phyloP scores from a whole-genome alignment of 371 early-diverging fungal genomes.

The Paraphysoderma sedebokerense region DNA sequence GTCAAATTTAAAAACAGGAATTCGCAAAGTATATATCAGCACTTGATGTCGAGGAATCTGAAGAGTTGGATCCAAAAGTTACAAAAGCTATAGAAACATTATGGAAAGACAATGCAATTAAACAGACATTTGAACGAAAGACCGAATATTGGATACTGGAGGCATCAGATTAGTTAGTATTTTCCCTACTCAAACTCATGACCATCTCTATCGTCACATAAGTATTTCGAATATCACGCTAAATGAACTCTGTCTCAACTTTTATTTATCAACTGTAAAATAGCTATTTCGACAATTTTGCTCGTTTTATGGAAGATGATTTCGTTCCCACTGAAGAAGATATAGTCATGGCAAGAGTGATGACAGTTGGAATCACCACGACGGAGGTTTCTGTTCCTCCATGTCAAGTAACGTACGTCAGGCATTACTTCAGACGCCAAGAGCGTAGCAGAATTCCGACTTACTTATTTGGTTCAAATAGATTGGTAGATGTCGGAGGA shows the following conservation, averaged over 20 bases:
- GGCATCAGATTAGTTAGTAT: conserved; percentile 1
- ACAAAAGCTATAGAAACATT: background rate
- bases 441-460: background rate
- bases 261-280: background rate
- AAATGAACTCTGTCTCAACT: no score
- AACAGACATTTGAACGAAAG: conserved; percentile 2
- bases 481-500: conserved; percentile 11
- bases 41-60: conserved; percentile 2
- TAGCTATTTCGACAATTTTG: conserved; percentile 7
- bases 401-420: conserved; percentile 1
- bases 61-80: conserved; percentile 2
- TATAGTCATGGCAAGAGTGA: conserved; percentile 6
- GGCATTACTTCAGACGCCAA: background rate
- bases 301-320: conserved; percentile 5
- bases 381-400: conserved; percentile 4
- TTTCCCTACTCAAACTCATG: background rate
- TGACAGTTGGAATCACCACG: conserved; percentile 6
- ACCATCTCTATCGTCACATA: background rate
- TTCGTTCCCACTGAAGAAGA: conserved; percentile 7
- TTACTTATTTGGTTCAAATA: background rate
- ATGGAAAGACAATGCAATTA: conserved; percentile 2
- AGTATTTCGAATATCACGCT: background rate
- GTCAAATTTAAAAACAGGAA: background rate
- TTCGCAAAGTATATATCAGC: background rate
- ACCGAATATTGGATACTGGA: conserved; percentile 5